Evolutionary conservation across 768 basidiomycete genomes (phyloP).

Genomic region (Suillus brevipes): DNA sequence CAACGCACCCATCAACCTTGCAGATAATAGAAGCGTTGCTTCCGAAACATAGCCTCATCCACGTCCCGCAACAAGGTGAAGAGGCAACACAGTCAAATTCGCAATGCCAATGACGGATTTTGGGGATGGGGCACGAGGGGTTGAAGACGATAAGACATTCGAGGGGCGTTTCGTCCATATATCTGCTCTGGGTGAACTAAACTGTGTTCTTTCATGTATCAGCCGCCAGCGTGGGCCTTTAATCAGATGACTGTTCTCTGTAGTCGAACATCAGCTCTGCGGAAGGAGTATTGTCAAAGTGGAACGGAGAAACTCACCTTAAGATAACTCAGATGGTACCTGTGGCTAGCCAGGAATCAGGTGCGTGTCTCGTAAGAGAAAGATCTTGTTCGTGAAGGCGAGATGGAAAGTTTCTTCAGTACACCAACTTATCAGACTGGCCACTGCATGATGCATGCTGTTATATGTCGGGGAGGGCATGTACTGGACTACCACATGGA

Average conservation of each 20-base stretch:
- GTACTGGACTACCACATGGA: not conserved
- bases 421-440: not conserved
- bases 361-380: no score
- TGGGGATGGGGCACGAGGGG: conserved; percentile 26
- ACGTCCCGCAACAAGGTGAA: conserved; percentile 96
- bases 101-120: not conserved
- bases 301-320: no score
- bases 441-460: not conserved
- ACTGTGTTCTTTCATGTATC: conserved; percentile 18
- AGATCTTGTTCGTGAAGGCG: not conserved
- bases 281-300: no score
- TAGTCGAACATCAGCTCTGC: no score
- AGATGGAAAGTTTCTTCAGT: not conserved
- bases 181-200: conserved; percentile 78
- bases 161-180: conserved; percentile 97
- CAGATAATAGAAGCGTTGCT: conserved; percentile 84
- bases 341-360: no score
- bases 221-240: no score
- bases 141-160: conserved; percentile 91
- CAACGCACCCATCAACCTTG: conserved; percentile 64
- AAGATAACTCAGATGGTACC: no score
- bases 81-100: conserved; percentile 65
- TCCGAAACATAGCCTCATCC: conserved; percentile 76
- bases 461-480: not conserved
- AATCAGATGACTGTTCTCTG: no score